A percentile compares a stretch with the other conserved stretches of the same genome.
Evolutionary conservation across 441 rosid species (phyloP).

Genomic region (Manihot esculenta): DNA sequence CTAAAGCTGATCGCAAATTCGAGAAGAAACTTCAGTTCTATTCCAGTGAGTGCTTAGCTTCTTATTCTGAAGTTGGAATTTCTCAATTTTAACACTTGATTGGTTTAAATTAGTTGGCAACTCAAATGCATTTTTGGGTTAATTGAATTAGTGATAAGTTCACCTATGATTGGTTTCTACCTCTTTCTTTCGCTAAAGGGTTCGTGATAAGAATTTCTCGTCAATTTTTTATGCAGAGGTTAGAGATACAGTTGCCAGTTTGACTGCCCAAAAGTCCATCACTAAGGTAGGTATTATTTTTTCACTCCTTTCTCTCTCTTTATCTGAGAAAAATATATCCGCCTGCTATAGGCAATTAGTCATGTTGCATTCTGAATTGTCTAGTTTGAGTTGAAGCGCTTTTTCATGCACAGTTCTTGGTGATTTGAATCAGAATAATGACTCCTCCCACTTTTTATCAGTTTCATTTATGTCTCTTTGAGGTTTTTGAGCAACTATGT

Average conservation of each 20-base stretch:
- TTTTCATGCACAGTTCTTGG: neutral
- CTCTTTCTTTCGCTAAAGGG: too few species aligned
- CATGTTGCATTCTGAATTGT: neutral
- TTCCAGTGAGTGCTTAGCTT: conserved; percentile 44
- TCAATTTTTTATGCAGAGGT: conserved; percentile 52
- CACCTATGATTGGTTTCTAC: neutral
- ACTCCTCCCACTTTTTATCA: too few species aligned
- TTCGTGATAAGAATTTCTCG: neutral
- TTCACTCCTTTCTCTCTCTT: neutral
- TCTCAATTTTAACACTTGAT: neutral
- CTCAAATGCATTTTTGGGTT: too few species aligned
- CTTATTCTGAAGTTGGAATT: neutral
- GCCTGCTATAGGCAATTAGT: neutral
- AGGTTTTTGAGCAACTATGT: neutral
- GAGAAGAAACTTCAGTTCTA: conserved; percentile 73
- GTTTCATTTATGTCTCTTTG: neutral
- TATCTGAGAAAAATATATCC: neutral
- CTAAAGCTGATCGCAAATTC: conserved; percentile 58
- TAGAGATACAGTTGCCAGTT: conserved; percentile 58
- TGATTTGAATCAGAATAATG: neutral
- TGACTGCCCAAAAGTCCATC: conserved; percentile 60
- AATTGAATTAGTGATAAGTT: neutral
- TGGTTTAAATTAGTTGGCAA: neutral
- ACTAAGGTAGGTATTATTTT: conserved; percentile 41
- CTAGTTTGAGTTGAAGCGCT: neutral